These are phyloP conservation scores for Geum urbanum DNA, from an alignment of 306 rosid species.

Conservation along the genomic window DNA sequence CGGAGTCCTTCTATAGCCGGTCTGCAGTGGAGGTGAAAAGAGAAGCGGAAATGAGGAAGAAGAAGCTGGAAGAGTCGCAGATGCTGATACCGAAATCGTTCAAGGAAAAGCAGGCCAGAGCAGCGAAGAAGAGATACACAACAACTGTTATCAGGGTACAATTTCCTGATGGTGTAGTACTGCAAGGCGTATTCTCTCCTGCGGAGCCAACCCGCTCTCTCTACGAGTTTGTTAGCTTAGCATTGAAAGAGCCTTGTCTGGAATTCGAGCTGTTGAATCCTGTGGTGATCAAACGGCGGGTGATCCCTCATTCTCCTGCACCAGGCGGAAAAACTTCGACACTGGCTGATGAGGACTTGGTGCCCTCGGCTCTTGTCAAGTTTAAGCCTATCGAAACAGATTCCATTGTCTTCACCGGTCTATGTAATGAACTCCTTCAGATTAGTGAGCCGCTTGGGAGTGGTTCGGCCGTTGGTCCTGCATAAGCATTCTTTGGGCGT, in stretches of 20 bases:
- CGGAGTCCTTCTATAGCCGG: conserved; percentile 80
- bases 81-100: conserved; percentile 77
- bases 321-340: conserved; percentile 50
- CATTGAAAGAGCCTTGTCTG: conserved; percentile 70
- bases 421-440: conserved; percentile 73
- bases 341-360: conserved; percentile 78
- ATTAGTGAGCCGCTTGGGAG: conserved; percentile 75
- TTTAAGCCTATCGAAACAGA: conserved; percentile 89
- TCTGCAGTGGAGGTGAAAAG: conserved; percentile 70
- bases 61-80: conserved; percentile 89
- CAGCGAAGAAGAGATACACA: conserved; percentile 56
- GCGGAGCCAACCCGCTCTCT: conserved; percentile 68
- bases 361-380: conserved; percentile 87
- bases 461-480: conserved; percentile 37
- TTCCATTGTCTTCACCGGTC: conserved; percentile 75
- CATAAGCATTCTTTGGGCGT: conserved; percentile 13
- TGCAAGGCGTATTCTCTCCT: conserved; percentile 81
- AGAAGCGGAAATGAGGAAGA: conserved; percentile 80
- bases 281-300: conserved; percentile 52
- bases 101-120: conserved; percentile 89
- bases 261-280: conserved; percentile 87
- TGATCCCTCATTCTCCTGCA: conserved; percentile 55
- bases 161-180: conserved; percentile 93
- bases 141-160: conserved; percentile 72
- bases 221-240: conserved; percentile 72